Base-by-base conservation (phyloP, 345 rosid genomes). In the Salix udensis region DNA sequence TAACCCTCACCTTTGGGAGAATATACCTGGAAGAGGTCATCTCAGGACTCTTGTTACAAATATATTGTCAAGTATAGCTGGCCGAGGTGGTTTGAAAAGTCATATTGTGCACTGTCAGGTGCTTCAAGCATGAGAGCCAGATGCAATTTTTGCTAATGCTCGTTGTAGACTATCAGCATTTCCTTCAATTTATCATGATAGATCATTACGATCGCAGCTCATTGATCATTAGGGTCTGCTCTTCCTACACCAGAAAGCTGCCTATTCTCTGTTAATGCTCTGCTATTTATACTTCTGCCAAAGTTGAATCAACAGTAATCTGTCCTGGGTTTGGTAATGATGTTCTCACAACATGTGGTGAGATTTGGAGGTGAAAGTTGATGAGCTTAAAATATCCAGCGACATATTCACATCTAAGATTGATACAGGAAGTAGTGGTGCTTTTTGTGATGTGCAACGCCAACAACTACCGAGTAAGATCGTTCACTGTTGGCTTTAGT, bases 51-150 rank as follows among this genome's bases (percentile, higher is more conserved):
- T 94, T 44, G 88, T 94, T 18, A 88, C 93, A 58, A 95, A 92
- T 75, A 65, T 95, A 74, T 88, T 87, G 98, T 95, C 97, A 4
- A 95, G 96, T 80, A 85, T 95, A 21, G 96, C 98, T n/a, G 98
- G 98, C 34, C 88, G 98, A 83, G 91, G 93, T 68, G 86, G 92
- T 44, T 77, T 89, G 78, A 95, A 84, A 82, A 90, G 93, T 83
- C 97, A 95, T 75, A 93, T 95, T 31, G 91, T 93, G 78, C 98
- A 95, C 77, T 93, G 97, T 70, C 98, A 93, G 82, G 96, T 95
- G 75, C 97, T 95, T 83, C 97, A 91, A 90, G 97, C 91, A 64
- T 95, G 91, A 91, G 81, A 77, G 65, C 37, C 28, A n/a, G 68
- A 68, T 74, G 71, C 72, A 70, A 4, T 67, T 68, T 73, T 71